phyloP scores from a whole-genome alignment of 108 stramenopile species.

The Cyclotella choctawhatcheeana region DNA sequence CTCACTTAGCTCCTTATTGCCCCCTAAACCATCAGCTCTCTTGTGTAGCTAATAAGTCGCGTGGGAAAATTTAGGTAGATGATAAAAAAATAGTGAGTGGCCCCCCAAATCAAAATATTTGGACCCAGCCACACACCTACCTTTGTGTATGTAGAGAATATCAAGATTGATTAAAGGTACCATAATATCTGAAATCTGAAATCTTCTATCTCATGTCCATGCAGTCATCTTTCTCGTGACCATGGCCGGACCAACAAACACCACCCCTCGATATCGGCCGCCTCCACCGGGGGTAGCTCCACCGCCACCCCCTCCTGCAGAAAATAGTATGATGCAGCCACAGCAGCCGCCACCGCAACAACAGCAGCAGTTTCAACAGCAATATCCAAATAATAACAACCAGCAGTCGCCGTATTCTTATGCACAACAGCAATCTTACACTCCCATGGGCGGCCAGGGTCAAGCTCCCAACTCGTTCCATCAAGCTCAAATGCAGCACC shows the following conservation, averaged over 20 bases:
- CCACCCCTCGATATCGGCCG: constrained; percentile 44
- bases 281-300: constrained; percentile 48
- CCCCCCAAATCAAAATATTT: too few species aligned
- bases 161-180: too few species aligned
- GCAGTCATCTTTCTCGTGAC: too few species aligned
- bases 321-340: neutral
- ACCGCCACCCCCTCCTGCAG: constrained; percentile 45
- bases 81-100: too few species aligned
- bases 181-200: too few species aligned
- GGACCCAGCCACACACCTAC: too few species aligned
- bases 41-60: too few species aligned
- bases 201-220: too few species aligned
- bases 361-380: constrained; percentile 20
- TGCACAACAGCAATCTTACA: constrained; percentile 13
- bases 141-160: too few species aligned
- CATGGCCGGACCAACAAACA: constrained; percentile 51
- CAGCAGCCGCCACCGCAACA: constrained; percentile 18
- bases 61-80: too few species aligned
- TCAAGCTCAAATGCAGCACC: constrained; percentile 31
- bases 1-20: too few species aligned
- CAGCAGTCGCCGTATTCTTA: neutral
- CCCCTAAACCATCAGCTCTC: too few species aligned
- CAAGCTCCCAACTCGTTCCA: constrained; percentile 25
- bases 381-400: constrained; percentile 14
- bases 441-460: neutral